These are phyloP conservation scores for Prunus campanulata DNA, from an alignment of 306 rosid genomes.

Conservation along the genomic window DNA sequence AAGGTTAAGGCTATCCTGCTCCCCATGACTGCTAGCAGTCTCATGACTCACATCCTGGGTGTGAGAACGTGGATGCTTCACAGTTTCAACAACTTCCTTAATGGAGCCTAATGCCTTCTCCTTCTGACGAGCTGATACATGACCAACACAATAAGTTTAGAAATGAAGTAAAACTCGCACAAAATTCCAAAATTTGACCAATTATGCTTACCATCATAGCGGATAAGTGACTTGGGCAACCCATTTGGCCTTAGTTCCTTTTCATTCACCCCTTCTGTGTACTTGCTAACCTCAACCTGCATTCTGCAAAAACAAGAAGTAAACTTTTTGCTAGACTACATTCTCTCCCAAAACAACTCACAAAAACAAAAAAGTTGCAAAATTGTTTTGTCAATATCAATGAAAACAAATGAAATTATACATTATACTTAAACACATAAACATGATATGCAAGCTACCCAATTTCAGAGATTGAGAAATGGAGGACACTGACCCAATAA, in stretches of 20 bases:
- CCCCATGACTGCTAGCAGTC: constrained; percentile 40
- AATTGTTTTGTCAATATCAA: not conserved
- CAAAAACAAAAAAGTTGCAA: not conserved
- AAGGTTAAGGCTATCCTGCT: constrained; percentile 40
- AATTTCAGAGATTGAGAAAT: not conserved
- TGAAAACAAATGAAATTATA: not conserved
- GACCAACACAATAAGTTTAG: constrained; percentile 40
- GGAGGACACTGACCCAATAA: constrained; percentile 64
- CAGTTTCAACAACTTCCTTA: constrained; percentile 81
- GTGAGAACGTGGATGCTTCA: constrained; percentile 60
- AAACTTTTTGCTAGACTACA: not conserved
- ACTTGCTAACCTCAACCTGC: constrained; percentile 98
- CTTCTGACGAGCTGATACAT: constrained; percentile 77
- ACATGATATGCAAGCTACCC: not conserved
- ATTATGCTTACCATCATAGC: constrained; percentile 61
- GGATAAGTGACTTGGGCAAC: constrained; percentile 76
- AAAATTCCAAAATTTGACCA: not conserved
- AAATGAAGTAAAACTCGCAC: constrained; percentile 7
- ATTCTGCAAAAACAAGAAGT: constrained; percentile 57
- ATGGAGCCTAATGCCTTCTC: constrained; percentile 77
- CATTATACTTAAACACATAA: too few relatives aligned
- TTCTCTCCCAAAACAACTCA: not conserved
- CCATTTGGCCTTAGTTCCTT: constrained; percentile 73
- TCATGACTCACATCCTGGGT: constrained; percentile 31
- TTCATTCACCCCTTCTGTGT: constrained; percentile 83